A percentile compares a stretch with the other conserved stretches of the same genome.
phyloP scores from a whole-genome alignment of 2,329 filamentous ascomycete species.

The Paracamarosporium sp. region DNA sequence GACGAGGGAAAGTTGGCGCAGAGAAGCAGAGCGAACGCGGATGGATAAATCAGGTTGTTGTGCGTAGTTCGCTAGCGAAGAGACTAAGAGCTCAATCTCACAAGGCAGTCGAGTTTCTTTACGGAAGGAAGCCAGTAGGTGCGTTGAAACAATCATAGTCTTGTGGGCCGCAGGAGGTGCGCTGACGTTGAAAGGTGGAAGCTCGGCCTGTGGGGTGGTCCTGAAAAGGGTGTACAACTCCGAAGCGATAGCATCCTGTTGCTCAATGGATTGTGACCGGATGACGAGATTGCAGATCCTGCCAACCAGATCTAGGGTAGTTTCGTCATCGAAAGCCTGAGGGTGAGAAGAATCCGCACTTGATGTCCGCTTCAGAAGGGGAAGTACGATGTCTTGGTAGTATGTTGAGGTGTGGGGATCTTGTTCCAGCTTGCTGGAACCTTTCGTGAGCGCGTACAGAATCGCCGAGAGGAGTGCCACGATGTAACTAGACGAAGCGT shows the following conservation, averaged over 20 bases:
- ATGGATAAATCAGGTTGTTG: conserved; percentile 33
- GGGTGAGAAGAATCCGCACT: conserved; percentile 40
- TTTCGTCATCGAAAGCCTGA: conserved; percentile 52
- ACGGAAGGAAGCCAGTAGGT: conserved; percentile 60
- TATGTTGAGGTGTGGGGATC: conserved; percentile 48
- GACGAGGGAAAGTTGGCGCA: conserved; percentile 54
- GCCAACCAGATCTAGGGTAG: conserved; percentile 65
- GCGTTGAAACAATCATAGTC: conserved; percentile 63
- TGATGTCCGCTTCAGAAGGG: conserved; percentile 48
- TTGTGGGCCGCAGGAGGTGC: conserved; percentile 46
- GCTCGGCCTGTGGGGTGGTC: conserved; percentile 29
- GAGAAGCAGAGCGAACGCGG: conserved; percentile 39
- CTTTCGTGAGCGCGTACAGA: conserved; percentile 66
- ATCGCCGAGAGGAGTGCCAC: conserved; percentile 66
- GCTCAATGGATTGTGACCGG: conserved; percentile 57
- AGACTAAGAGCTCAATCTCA: conserved; percentile 40
- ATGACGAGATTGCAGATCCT: conserved; percentile 67
- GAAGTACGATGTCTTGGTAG: conserved; percentile 55
- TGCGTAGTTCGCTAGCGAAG: conserved; percentile 47
- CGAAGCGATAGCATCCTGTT: conserved; percentile 59
- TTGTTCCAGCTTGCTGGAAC: conserved; percentile 58
- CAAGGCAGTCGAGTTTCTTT: conserved; percentile 41
- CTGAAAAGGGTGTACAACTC: conserved; percentile 63
- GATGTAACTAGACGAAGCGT: conserved; percentile 61
- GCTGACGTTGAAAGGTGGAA: conserved; percentile 40